Base-by-base conservation (phyloP, 208 protist genomes). In the Leishmania amazonensis region DNA sequence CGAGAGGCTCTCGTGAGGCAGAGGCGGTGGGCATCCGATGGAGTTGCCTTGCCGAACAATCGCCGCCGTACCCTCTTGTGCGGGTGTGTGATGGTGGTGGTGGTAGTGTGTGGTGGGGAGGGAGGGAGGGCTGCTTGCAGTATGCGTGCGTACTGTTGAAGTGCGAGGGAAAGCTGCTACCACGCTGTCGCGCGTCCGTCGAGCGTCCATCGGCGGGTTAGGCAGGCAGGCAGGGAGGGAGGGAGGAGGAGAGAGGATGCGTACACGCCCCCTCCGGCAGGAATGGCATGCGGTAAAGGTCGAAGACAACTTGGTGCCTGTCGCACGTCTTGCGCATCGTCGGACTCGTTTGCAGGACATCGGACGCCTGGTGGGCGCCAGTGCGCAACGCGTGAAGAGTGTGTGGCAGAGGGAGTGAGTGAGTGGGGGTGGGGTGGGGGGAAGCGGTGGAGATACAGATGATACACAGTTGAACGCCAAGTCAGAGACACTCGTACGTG, bases 1-100 rank as follows among this genome's bases (percentile, higher is more conserved):
- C 93, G 35, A 97, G 87, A n/a, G 84, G 85, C 85, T 97, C 91
- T 15, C 89, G 87, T 47, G 79, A 83, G 24, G 85, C 71, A 49
- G 87, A 82, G 42, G 81, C 35, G 40, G 77, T 73, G 45, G 87
- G 21, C 83, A 85, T 88, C 8, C 74, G 68, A 73, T 53, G 42
- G 21, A n/a, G 68, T 51, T 7, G 8, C 68, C 24, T 24, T 73
- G 53, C 24, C 11, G 1, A 73, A 28, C 5, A 17, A 62, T 7
- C 71, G 49, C 53, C 51, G 17, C 35, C 51, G 73, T 58, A 31
- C 38, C 19, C 73, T 57, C 49, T 42, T 21, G 13, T 76, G 3
- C 11, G 5, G 40, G 0, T 62, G 24, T 31, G 6, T 57, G 28
- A 1, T 35, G 47, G 2, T 42, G 21, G 6, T 42, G 47, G 11